A percentile compares a stretch with the other conserved stretches of the same genome.
Conservation (phyloP, 1,284 basidiomycete genomes). For the Irpex lacteus region DNA sequence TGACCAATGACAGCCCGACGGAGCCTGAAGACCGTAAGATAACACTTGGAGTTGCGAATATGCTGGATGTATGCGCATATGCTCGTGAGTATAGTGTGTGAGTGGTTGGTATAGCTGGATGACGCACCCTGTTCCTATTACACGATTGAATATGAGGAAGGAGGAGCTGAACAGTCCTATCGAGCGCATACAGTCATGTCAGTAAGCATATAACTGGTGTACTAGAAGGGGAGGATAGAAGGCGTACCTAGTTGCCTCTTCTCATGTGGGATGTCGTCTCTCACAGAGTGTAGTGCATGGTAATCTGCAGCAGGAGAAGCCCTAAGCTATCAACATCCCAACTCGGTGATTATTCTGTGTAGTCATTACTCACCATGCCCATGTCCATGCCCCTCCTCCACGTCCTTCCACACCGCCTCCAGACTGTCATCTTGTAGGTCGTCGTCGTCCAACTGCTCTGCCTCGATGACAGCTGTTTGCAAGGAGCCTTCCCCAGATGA, state of each 20-base stretch:
- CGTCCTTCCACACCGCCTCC: not conserved
- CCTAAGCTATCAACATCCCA: not conserved
- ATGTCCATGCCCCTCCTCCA: not conserved
- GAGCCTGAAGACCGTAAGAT: constrained; percentile 67
- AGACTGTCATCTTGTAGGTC: not conserved
- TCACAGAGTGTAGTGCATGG: not conserved
- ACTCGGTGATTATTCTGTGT: not conserved
- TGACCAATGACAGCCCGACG: constrained; percentile 56
- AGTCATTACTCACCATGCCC: not conserved
- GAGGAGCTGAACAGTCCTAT: constrained; percentile 56
- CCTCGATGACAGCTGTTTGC: not conserved
- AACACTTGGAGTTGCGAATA: constrained; percentile 70
- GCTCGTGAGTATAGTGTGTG: not conserved
- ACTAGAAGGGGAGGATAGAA: too few species aligned
- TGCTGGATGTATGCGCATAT: constrained; percentile 36
- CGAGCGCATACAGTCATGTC: not conserved
- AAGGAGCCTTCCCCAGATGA: not conserved
- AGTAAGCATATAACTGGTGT: too few species aligned
- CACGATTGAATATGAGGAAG: constrained; percentile 73
- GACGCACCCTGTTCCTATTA: constrained; percentile 71
- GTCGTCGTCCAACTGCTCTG: constrained; percentile 1
- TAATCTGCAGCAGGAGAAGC: not conserved
- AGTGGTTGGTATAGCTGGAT: not conserved
- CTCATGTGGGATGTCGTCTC: constrained; percentile 11
- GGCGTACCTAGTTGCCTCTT: constrained; percentile 21